Base-by-base conservation (phyloP, 441 rosid genomes). In the Omphalea diandra region DNA sequence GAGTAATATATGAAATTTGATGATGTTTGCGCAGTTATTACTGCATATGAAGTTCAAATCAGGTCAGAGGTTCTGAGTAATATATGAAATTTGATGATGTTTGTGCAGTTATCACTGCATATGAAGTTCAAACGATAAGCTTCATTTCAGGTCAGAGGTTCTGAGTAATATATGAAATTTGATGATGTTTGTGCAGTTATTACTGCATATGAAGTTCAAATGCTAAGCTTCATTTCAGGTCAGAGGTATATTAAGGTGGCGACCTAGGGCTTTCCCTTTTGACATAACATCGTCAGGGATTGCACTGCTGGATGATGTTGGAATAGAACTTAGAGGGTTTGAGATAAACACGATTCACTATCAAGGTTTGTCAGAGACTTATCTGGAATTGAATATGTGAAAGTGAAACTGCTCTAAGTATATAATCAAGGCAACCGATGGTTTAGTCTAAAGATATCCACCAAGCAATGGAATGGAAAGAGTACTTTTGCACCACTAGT, bases 171-270 rank as follows among this genome's bases (percentile, higher is more conserved):
- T 44, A 12, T 47, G 52, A 50, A 35, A 63, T 15, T 38, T 52
- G 70, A 52, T 53, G 65, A 57, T 35, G 20, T 20, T 75, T 50
- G 11, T 47, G 53, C n/a, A n/a, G 35, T 66, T 31, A 66, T 58
- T 61, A 22, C 53, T 32, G 31, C 18, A 38, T 55, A 43, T 50
- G 49, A 59, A 71, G 6, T 56, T 68, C 43, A 44, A 31, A 44
- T 57, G 20, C 18, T n/a, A 15, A n/a, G 43, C 40, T 69, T 29
- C 22, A 52, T 79, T 68, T 76, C 89, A 93, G 94, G 91, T 57
- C 85, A 83, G 79, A 87, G 94, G 84, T 80, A 80, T 69, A 74
- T 93, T 59, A 88, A 91, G 86, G 82, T 94, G 38, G 94, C 91
- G 10, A 41, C 88, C 97, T 41, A 69, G 88, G 65, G 88, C 86